Evolutionary conservation across 768 basidiomycete genomes (phyloP).

Genomic region (Agaricus sinodeliciosus): DNA sequence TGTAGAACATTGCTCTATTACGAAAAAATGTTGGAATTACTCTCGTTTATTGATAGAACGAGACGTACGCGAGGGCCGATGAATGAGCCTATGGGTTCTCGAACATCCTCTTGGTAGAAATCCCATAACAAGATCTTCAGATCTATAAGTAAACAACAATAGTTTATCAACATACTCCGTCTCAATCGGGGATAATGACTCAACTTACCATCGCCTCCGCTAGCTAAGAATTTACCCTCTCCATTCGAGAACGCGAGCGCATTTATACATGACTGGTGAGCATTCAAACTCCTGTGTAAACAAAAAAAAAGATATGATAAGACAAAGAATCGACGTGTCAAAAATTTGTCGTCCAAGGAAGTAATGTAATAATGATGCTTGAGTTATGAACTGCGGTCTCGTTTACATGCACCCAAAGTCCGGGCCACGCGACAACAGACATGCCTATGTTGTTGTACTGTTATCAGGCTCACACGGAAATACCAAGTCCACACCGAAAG

Average conservation of each 20-base stretch:
- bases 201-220: constrained; percentile 60
- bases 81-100: constrained; percentile 33
- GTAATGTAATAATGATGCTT: too few species aligned
- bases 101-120: constrained; percentile 53
- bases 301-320: background rate
- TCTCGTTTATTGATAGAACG: background rate
- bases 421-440: too few species aligned
- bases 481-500: background rate
- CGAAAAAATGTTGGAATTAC: background rate
- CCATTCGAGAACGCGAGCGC: constrained; percentile 54
- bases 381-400: too few species aligned
- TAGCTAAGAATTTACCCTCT: constrained; percentile 57
- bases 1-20: constrained; percentile 66
- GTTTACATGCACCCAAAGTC: too few species aligned
- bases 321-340: background rate
- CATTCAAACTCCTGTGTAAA: constrained; percentile 26
- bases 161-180: background rate
- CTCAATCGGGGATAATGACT: background rate
- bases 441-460: too few species aligned
- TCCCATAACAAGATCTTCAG: constrained; percentile 56
- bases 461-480: too few species aligned
- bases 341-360: background rate
- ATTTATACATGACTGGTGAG: constrained; percentile 62
- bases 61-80: constrained; percentile 38
- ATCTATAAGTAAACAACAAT: constrained; percentile 30